A percentile compares a stretch with the other conserved stretches of the same genome.
Conservation (phyloP, 768 basidiomycete genomes). For the Fomitopsis pulvina region DNA sequence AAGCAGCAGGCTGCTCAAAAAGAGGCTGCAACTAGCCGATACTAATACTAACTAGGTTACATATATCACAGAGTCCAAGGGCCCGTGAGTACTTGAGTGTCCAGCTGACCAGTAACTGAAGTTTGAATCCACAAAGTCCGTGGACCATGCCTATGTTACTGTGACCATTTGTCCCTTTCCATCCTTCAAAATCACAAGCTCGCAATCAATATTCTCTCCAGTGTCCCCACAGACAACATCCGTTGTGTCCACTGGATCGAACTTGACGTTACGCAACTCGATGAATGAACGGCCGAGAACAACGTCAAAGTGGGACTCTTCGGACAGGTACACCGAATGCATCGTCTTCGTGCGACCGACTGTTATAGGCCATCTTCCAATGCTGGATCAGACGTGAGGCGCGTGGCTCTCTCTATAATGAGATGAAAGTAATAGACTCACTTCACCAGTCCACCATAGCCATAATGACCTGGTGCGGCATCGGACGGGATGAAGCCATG, state of each 20-base stretch:
- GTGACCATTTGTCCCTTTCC: slow-evolving; percentile 87
- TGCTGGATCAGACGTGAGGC: slow-evolving; percentile 24
- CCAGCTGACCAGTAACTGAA: background rate
- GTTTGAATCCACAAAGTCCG: background rate
- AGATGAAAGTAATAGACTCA: slow-evolving; percentile 11
- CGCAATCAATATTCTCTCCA: slow-evolving; percentile 87
- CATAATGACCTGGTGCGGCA: slow-evolving; percentile 84
- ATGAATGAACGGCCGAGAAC: slow-evolving; percentile 86
- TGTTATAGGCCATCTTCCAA: slow-evolving; percentile 86
- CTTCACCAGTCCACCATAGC: slow-evolving; percentile 86
- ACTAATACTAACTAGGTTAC: no score
- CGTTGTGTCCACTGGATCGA: slow-evolving; percentile 79
- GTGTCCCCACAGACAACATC: slow-evolving; percentile 89
- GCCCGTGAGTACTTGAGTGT: background rate
- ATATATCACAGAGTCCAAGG: no score
- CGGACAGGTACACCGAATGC: slow-evolving; percentile 76
- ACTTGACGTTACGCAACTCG: slow-evolving; percentile 71
- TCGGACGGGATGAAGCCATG: slow-evolving; percentile 86
- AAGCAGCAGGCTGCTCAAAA: no score
- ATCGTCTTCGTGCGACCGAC: slow-evolving; percentile 33
- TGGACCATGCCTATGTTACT: slow-evolving; percentile 68
- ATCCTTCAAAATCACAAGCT: slow-evolving; percentile 87
- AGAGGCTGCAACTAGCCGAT: no score
- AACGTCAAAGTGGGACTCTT: slow-evolving; percentile 94
- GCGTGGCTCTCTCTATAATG: background rate